phyloP scores from a whole-genome alignment of 345 rosid genomes.

The Ricinus communis region DNA sequence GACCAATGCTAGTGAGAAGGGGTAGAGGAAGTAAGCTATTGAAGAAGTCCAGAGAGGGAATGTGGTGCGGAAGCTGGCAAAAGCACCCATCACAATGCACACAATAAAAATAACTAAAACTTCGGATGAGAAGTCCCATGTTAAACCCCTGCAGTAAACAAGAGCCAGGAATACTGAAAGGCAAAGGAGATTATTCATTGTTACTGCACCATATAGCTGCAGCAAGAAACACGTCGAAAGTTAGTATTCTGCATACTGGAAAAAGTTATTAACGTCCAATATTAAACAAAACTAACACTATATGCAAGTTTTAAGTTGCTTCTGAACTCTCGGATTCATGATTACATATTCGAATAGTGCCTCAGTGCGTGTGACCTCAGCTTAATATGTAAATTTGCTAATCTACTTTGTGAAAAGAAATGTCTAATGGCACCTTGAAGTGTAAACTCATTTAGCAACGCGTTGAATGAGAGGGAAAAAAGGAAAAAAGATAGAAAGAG shows the following conservation, averaged over 20 bases:
- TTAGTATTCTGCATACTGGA: neutral
- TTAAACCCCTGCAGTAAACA: slow-evolving; percentile 71
- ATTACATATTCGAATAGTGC: neutral
- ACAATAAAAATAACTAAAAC: slow-evolving; percentile 83
- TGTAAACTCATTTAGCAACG: too few species aligned
- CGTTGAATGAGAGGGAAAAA: too few species aligned
- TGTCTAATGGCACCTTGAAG: too few species aligned
- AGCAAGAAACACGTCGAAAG: slow-evolving; percentile 16
- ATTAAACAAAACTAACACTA: too few species aligned
- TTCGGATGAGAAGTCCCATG: slow-evolving; percentile 97
- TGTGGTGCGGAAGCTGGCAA: slow-evolving; percentile 81
- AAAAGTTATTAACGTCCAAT: neutral
- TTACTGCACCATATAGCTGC: slow-evolving; percentile 90
- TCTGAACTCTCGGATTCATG: neutral
- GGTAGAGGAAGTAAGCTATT: slow-evolving; percentile 69
- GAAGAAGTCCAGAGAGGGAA: slow-evolving; percentile 92
- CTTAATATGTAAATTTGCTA: too few species aligned
- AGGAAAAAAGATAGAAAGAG: too few species aligned
- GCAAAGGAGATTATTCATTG: slow-evolving; percentile 91
- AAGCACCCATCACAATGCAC: slow-evolving; percentile 75
- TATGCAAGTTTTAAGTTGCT: too few species aligned
- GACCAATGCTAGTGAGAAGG: slow-evolving; percentile 80
- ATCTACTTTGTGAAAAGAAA: too few species aligned
- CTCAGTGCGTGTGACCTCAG: too few species aligned
- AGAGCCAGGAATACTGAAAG: slow-evolving; percentile 86